These are phyloP conservation scores for Nakaseomyces nivariensis DNA, from an alignment of 1,139 yeast species.

Conservation along the genomic window DNA sequence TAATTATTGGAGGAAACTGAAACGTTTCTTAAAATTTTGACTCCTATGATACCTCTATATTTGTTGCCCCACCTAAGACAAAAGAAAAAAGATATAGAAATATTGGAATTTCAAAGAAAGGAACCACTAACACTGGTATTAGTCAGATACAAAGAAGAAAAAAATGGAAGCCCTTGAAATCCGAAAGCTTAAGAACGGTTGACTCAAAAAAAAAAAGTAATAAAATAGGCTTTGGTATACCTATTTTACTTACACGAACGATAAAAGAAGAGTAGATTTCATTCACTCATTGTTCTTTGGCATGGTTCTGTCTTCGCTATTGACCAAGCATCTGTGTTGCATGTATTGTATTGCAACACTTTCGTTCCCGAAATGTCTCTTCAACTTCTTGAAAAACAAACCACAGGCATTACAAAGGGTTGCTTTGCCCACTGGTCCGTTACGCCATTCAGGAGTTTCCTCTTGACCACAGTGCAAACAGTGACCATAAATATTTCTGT, in stretches of 20 bases:
- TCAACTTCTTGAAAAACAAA: constrained; percentile 34
- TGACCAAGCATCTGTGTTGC: constrained; percentile 1
- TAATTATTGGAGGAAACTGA: too few relatives aligned
- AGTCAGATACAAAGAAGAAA: too few relatives aligned
- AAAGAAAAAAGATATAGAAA: too few relatives aligned
- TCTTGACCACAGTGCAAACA: constrained; percentile 1
- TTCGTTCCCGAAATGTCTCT: neutral
- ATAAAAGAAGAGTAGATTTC: neutral
- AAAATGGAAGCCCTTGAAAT: too few relatives aligned
- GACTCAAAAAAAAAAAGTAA: neutral
- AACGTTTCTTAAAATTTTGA: too few relatives aligned
- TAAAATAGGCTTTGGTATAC: neutral
- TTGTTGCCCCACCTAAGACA: too few relatives aligned
- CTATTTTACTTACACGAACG: neutral
- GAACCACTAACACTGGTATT: too few relatives aligned
- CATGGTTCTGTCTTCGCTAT: constrained; percentile 1
- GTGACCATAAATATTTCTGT: neutral
- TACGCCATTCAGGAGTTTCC: constrained; percentile 67
- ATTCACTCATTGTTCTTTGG: neutral
- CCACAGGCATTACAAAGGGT: constrained; percentile 90
- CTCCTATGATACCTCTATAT: too few relatives aligned
- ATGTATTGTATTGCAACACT: neutral
- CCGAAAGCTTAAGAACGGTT: too few relatives aligned
- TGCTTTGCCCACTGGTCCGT: constrained; percentile 79
- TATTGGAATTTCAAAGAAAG: too few relatives aligned